Evolutionary conservation across 1,139 yeast genomes (phyloP).

Genomic region (Pichia cactophila): DNA sequence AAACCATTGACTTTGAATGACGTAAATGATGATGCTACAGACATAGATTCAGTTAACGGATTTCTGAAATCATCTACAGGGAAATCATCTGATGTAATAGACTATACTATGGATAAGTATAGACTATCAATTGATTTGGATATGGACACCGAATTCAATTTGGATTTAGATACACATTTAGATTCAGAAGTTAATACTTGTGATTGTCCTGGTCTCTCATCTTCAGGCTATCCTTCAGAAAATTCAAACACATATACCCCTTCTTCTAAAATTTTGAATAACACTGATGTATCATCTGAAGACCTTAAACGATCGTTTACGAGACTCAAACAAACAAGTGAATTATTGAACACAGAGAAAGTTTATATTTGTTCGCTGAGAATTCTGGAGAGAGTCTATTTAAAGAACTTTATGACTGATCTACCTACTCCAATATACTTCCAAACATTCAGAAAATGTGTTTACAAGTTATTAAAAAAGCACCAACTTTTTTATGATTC

Average conservation of each 20-base stretch:
- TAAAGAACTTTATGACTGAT: constrained; percentile 30
- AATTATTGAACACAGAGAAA: constrained; percentile 41
- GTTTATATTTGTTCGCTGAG: constrained; percentile 37
- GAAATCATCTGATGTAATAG: background rate
- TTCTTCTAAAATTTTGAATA: constrained; percentile 5
- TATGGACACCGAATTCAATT: constrained; percentile 1
- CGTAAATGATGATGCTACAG: background rate
- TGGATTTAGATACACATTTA: constrained; percentile 1
- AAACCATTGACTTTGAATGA: constrained; percentile 3
- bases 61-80: background rate
- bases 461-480: constrained; percentile 24
- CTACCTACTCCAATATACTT: constrained; percentile 27
- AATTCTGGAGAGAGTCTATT: constrained; percentile 33
- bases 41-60: constrained; percentile 2
- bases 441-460: constrained; percentile 22
- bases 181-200: background rate
- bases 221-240: background rate
- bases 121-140: constrained; percentile 1
- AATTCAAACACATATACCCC: constrained; percentile 10
- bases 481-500: constrained; percentile 27
- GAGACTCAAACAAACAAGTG: constrained; percentile 36
- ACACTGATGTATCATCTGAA: constrained; percentile 3
- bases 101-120: background rate
- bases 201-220: background rate
- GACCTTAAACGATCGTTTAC: constrained; percentile 20